Conservation (phyloP, 371 early-diverging fungal genomes). For the Apophysomyces elegans region DNA sequence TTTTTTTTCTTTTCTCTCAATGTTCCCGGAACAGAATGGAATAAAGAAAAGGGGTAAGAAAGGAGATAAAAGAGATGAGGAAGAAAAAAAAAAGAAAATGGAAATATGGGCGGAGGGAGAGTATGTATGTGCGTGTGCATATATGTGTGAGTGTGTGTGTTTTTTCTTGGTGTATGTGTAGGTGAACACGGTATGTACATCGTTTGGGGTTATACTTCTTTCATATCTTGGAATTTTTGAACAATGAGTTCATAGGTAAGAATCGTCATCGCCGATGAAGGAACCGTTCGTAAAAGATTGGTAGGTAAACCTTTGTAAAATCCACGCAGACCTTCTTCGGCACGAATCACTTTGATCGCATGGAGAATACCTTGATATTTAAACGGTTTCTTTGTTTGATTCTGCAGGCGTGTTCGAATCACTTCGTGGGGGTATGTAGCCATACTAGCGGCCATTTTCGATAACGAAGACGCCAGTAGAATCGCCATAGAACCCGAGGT, state of each 20-base stretch:
- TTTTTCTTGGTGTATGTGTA: background rate
- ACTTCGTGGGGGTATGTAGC: constrained; percentile 87
- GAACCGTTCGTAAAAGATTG: constrained; percentile 89
- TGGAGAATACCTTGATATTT: constrained; percentile 83
- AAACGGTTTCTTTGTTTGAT: constrained; percentile 72
- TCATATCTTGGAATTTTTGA: constrained; percentile 39
- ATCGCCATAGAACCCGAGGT: constrained; percentile 58
- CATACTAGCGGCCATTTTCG: constrained; percentile 88
- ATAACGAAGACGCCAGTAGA: constrained; percentile 78
- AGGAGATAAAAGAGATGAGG: too few relatives aligned
- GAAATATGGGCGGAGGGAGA: too few relatives aligned
- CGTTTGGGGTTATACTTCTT: constrained; percentile 18
- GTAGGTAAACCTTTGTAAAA: constrained; percentile 91
- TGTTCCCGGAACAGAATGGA: background rate
- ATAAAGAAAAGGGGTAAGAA: too few relatives aligned
- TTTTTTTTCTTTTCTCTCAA: background rate
- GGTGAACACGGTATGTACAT: constrained; percentile 5
- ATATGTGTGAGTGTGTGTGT: too few relatives aligned
- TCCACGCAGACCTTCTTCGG: constrained; percentile 81
- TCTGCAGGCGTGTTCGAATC: constrained; percentile 89
- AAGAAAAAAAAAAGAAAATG: too few relatives aligned
- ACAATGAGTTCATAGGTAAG: constrained; percentile 81
- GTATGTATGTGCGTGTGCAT: too few relatives aligned
- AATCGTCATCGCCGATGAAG: constrained; percentile 86
- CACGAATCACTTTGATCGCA: constrained; percentile 68